A percentile compares a stretch with the other conserved stretches of the same genome.
phyloP scores from a whole-genome alignment of 2,329 filamentous ascomycete species.

The Stemphylium beticola region DNA sequence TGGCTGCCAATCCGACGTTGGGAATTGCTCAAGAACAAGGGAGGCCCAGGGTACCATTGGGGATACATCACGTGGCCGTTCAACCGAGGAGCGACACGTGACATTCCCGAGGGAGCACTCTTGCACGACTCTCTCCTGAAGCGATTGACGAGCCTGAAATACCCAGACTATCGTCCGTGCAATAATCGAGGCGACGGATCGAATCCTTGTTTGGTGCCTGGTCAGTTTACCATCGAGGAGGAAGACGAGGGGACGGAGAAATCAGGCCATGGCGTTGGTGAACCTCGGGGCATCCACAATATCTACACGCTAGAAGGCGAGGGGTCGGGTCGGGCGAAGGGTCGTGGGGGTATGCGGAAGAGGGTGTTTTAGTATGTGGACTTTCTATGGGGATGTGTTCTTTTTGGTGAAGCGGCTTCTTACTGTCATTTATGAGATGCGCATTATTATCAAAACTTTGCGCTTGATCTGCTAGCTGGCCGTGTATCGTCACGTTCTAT shows the following conservation, averaged over 20 bases:
- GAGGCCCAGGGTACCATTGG: not conserved
- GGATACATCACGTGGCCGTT: not conserved
- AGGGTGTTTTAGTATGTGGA: too few species aligned
- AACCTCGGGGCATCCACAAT: too few species aligned
- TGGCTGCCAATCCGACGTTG: slow-evolving; percentile 3
- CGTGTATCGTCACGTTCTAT: too few species aligned
- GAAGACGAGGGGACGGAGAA: not conserved
- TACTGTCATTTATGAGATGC: too few species aligned
- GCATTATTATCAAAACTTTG: too few species aligned
- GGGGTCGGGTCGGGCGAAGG: too few species aligned
- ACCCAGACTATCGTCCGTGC: not conserved
- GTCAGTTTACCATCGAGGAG: not conserved
- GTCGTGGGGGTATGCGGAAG: too few species aligned
- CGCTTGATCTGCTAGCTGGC: too few species aligned
- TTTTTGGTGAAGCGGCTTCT: too few species aligned
- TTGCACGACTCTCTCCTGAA: slow-evolving; percentile 1
- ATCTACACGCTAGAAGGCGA: too few species aligned
- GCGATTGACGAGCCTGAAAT: not conserved
- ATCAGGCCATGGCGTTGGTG: too few species aligned
- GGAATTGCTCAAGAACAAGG: not conserved
- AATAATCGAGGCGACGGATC: not conserved
- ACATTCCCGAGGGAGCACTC: not conserved
- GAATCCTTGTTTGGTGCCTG: not conserved
- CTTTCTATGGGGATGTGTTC: too few species aligned
- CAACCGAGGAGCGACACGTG: not conserved